phyloP scores from a whole-genome alignment of 352 stramenopile species.

The Phytophthora hibernalis region DNA sequence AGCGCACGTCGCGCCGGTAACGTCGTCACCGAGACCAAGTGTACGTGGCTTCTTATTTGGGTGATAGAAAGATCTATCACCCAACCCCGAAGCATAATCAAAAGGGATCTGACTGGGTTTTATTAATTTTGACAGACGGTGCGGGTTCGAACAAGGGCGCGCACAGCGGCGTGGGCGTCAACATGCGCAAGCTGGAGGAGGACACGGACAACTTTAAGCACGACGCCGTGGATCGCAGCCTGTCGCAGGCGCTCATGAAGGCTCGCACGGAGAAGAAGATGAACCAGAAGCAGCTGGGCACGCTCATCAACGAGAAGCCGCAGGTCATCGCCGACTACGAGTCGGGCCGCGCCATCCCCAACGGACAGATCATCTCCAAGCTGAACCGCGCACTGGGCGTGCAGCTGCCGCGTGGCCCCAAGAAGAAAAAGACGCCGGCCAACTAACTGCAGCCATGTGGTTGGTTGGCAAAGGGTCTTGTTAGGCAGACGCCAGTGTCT shows the following conservation, averaged over 20 bases:
- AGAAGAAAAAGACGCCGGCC: constrained; percentile 66
- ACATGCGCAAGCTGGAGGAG: constrained; percentile 93
- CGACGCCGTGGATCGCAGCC: constrained; percentile 82
- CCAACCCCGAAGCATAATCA: not conserved
- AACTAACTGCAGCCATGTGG: constrained; percentile 37
- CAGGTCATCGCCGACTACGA: constrained; percentile 98
- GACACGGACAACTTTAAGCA: constrained; percentile 92
- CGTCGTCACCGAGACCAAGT: constrained; percentile 77
- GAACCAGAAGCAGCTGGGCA: constrained; percentile 98
- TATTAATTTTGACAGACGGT: constrained; percentile 48
- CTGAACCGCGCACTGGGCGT: constrained; percentile 95
- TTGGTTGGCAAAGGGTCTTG: constrained; percentile 28
- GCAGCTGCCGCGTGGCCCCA: constrained; percentile 80
- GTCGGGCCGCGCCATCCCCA: constrained; percentile 97
- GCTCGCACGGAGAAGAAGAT: constrained; percentile 97
- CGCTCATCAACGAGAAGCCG: constrained; percentile 95
- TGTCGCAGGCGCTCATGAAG: constrained; percentile 95
- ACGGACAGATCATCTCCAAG: constrained; percentile 97
- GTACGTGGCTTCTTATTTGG: constrained; percentile 52
- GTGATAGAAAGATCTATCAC: no score
- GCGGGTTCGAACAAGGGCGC: constrained; percentile 89
- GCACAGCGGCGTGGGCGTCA: constrained; percentile 74
- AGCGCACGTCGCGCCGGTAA: constrained; percentile 72
- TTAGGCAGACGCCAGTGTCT: constrained; percentile 24
- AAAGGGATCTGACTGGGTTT: constrained; percentile 5